These are phyloP conservation scores for Tieghemiomyces parasiticus DNA, from an alignment of 192 early-diverging fungal species.

Conservation along the genomic window DNA sequence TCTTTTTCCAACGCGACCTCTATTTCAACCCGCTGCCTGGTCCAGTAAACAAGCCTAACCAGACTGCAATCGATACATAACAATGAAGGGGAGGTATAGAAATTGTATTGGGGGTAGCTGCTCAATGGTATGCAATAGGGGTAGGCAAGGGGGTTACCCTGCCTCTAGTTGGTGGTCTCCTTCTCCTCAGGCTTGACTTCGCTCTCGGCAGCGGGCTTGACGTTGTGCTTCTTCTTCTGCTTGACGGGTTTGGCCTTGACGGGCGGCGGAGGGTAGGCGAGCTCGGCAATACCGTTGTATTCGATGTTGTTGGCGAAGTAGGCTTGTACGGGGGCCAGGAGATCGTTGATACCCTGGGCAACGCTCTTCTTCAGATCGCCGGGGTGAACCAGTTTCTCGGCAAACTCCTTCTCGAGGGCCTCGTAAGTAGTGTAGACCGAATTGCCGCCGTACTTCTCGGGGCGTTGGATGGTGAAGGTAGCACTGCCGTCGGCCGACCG, in stretches of 20 bases:
- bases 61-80: too few relatives aligned
- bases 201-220: neutral
- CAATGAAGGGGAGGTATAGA: too few relatives aligned
- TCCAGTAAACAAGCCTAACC: too few relatives aligned
- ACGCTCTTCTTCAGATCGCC: conserved; percentile 86
- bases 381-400: conserved; percentile 77
- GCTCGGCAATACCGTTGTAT: conserved; percentile 49
- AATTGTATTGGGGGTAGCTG: too few relatives aligned
- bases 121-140: too few relatives aligned
- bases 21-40: too few relatives aligned
- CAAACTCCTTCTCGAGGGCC: conserved; percentile 71
- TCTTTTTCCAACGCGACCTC: too few relatives aligned
- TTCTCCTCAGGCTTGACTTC: neutral
- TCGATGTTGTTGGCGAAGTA: conserved; percentile 49
- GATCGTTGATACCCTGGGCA: conserved; percentile 60
- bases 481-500: conserved; percentile 24
- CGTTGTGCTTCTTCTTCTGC: conserved; percentile 34
- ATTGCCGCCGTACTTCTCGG: conserved; percentile 89
- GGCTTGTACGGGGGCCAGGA: conserved; percentile 80
- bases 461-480: conserved; percentile 51
- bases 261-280: conserved; percentile 67
- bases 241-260: conserved; percentile 35
- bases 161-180: too few relatives aligned
- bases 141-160: too few relatives aligned
- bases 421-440: conserved; percentile 52